Evolutionary conservation across 176 grass and related monocot species (phyloP), one percentile per base, ranked within the genome.

Genomic region (Triticum turgidum): DNA sequence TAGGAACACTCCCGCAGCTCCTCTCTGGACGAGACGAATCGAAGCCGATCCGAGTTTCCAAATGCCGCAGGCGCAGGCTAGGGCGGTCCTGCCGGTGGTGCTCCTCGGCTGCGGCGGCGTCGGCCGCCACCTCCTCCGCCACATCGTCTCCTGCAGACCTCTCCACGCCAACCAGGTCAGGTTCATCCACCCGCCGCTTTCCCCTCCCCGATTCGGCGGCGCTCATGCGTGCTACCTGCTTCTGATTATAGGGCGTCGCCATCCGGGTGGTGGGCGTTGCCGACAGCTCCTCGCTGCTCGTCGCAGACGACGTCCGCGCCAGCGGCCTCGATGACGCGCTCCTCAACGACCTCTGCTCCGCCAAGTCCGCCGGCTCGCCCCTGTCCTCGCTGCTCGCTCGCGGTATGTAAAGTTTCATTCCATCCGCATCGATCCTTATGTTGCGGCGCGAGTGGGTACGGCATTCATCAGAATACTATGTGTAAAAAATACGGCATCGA

Each of bases 41-140:
- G 22, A 51, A 51, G 74, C 74, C 74, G 74, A 76, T 89, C 87
- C 83, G 32, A 61, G 21, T 18, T 33, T 7, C 49, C 44, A 37
- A 68, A 87, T 87, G 80, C 18, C 45, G 56, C 29, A 41, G 81
- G 81, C 45, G 56, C 47, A 52, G 47, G 69, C 67, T 77, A 88
- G 14, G 21, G 77, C 77, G 72, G 91, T 83, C 51, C 88, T 98
- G 33, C 93, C 93, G 32, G 76, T 94, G 66, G 83, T 96, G 66
- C 88, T 98, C 88, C 78, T 98, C 71, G 96, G 96, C 77, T 94
- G 93, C 71, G 92, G 93, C 84, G 93, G 93, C 79, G 96, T 98
- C 18, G 96, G 96, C 38, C 88, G 94, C 33, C 78, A 94, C 68
- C 96, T 98, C 71, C 96, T 98, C 65, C 75, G 89, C 21, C 93